These are phyloP conservation scores for Spiromastix sp. DNA, from an alignment of 2,329 filamentous ascomycete genomes.

Conservation along the genomic window DNA sequence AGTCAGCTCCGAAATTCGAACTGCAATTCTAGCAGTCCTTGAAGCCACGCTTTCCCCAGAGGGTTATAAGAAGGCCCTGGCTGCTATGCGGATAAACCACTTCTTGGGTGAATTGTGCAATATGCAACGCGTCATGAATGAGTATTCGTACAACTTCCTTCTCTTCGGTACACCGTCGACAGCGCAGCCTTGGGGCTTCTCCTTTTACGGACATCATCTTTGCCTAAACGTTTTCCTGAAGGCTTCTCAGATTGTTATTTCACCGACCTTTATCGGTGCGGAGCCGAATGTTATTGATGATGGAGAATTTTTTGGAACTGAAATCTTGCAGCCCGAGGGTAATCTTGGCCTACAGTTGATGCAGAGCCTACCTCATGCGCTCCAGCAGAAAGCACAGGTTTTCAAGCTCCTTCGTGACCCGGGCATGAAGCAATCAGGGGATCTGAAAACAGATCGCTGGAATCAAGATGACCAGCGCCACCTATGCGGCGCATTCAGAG, in stretches of 20 bases:
- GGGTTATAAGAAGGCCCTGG: conserved; percentile 59
- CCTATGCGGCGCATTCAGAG: conserved; percentile 65
- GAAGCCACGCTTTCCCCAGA: conserved; percentile 52
- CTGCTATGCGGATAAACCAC: conserved; percentile 63
- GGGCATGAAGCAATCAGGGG: conserved; percentile 46
- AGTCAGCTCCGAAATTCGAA: conserved; percentile 34
- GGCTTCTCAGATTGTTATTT: conserved; percentile 54
- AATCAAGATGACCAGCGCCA: conserved; percentile 74
- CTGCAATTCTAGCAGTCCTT: conserved; percentile 47
- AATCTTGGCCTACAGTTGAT: conserved; percentile 56
- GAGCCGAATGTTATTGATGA: conserved; percentile 66
- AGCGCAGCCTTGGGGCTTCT: conserved; percentile 56
- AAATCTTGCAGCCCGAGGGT: conserved; percentile 57
- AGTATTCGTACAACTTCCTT: conserved; percentile 66
- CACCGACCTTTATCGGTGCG: conserved; percentile 69
- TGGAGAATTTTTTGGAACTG: conserved; percentile 52
- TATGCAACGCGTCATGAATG: conserved; percentile 55
- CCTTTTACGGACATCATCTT: conserved; percentile 70
- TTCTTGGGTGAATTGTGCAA: conserved; percentile 61
- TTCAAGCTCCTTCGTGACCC: conserved; percentile 54
- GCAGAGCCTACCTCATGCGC: conserved; percentile 45
- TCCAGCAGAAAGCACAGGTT: conserved; percentile 43
- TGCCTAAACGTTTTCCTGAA: conserved; percentile 63
- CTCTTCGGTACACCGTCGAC: conserved; percentile 55
- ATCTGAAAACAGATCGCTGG: conserved; percentile 50